Conservation (phyloP, 1,284 basidiomycete species). For the Hortiboletus rubellus region DNA sequence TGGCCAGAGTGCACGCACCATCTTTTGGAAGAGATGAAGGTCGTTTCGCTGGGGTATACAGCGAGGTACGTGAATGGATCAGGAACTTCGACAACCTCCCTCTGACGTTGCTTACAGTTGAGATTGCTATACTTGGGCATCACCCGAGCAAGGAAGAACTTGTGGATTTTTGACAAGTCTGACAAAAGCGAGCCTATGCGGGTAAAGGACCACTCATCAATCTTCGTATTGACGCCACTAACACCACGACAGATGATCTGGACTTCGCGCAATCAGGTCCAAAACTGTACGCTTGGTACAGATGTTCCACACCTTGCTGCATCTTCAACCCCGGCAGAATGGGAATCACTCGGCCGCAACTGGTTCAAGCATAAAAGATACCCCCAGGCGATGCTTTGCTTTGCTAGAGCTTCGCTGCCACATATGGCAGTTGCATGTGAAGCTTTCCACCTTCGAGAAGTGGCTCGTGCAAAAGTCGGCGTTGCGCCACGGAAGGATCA, state of each 20-base stretch:
- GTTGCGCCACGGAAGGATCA: slow-evolving; percentile 23
- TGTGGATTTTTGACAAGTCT: slow-evolving; percentile 68
- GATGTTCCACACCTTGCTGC: slow-evolving; percentile 50
- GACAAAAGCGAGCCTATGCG: slow-evolving; percentile 57
- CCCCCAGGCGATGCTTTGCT: slow-evolving; percentile 61
- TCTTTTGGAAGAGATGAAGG: slow-evolving; percentile 47
- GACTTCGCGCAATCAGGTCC: slow-evolving; percentile 43
- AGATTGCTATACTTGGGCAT: slow-evolving; percentile 71
- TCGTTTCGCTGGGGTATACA: slow-evolving; percentile 58
- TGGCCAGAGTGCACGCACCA: slow-evolving; percentile 39
- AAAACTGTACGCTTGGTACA: slow-evolving; percentile 44
- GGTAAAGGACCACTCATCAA: slow-evolving; percentile 37
- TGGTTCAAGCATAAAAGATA: slow-evolving; percentile 60
- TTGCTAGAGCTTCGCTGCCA: slow-evolving; percentile 49
- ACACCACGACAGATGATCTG: slow-evolving; percentile 48
- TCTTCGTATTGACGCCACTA: neutral
- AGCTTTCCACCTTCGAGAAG: slow-evolving; percentile 47
- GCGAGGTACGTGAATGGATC: slow-evolving; percentile 44
- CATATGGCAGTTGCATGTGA: slow-evolving; percentile 48
- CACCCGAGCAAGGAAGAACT: slow-evolving; percentile 63
- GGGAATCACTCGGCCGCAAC: slow-evolving; percentile 50
- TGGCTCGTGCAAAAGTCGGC: slow-evolving; percentile 36
- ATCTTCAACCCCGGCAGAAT: slow-evolving; percentile 51
- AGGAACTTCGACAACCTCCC: neutral
- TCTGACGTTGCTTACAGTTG: slow-evolving; percentile 41